Base-by-base conservation (phyloP, 139 green algal species). In the Chlamydomonas eustigma region DNA sequence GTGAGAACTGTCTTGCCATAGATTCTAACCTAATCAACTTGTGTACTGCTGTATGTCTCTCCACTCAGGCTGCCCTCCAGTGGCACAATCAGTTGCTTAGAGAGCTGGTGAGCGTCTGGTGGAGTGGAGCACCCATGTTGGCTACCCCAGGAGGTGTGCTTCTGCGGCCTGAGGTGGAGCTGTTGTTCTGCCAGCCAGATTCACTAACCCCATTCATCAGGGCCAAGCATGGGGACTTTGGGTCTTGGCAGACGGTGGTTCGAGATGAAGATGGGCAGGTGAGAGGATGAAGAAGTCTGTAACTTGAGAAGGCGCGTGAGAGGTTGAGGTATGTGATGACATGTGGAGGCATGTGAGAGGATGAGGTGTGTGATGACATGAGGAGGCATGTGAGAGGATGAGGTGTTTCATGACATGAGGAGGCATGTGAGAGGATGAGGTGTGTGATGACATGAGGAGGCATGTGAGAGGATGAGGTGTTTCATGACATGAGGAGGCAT, bases 21-120 rank as follows among this genome's bases (percentile, higher is more conserved):
- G n/a, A n/a, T n/a, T n/a, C n/a, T n/a, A n/a, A n/a, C n/a, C 12
- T 58, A 18, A 12, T 18, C 44, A 58, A 58, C 12, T 58, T 58
- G 44, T 58, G 12, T 58, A 28, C 44, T 58, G 12, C 44, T 58
- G 12, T 18, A 12, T 58, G 44, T 58, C 18, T 12, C 44, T 58
- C 12, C 44, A 28, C 18, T 58, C 44, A 58, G 44, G 44, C 44
- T 58, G 44, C 44, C 12, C 44, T 58, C 18, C 44, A 58, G 44
- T 58, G 74, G 74, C 35, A 70, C 74, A 79, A 79, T 39, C 74
- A 79, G 64, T 22, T 79, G 58, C 67, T 79, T 38, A 63, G 64
- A 34, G 74, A 79, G 63, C 58, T 79, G 74, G 65, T 52, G 37
- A 4, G 38, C 30, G 74, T 79, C 63, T 79, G 74, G 74, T 79